These are phyloP conservation scores for Herpetospermum pedunculosum DNA, from an alignment of 306 rosid species.

Conservation along the genomic window DNA sequence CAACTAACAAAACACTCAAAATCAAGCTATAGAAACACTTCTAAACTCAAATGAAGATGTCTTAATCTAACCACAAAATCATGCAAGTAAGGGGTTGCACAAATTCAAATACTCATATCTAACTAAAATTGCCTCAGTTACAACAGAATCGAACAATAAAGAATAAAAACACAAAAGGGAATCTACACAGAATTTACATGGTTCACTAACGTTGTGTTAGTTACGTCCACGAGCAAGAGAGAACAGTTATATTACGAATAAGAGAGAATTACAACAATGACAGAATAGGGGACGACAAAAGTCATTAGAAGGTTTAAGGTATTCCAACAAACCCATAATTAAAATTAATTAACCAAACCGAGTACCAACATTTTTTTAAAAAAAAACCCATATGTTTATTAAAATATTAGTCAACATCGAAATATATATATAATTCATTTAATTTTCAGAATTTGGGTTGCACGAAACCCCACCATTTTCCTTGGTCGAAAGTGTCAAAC, in stretches of 20 bases:
- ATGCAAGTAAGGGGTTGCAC: background rate
- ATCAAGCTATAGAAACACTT: background rate
- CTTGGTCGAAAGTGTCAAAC: background rate
- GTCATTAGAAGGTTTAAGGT: no score
- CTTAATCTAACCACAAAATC: background rate
- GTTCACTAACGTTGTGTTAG: no score
- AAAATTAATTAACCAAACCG: background rate
- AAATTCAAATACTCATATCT: background rate
- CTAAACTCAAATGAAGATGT: background rate
- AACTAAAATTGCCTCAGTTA: no score
- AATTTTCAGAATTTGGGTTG: background rate
- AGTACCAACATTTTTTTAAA: background rate
- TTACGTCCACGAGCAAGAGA: no score
- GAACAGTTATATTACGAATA: no score
- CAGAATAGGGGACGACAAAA: no score
- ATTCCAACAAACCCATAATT: no score
- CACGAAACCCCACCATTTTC: background rate
- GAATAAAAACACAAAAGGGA: no score
- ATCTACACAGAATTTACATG: no score
- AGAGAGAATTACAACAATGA: no score
- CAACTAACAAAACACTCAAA: background rate
- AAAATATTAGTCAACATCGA: background rate
- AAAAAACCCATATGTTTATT: background rate
- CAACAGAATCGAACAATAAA: no score
- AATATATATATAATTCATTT: no score